A percentile compares a stretch with the other conserved stretches of the same genome.
These are phyloP conservation scores for Herpetomonas muscarum DNA, from an alignment of 208 protist genomes.

Conservation along the genomic window DNA sequence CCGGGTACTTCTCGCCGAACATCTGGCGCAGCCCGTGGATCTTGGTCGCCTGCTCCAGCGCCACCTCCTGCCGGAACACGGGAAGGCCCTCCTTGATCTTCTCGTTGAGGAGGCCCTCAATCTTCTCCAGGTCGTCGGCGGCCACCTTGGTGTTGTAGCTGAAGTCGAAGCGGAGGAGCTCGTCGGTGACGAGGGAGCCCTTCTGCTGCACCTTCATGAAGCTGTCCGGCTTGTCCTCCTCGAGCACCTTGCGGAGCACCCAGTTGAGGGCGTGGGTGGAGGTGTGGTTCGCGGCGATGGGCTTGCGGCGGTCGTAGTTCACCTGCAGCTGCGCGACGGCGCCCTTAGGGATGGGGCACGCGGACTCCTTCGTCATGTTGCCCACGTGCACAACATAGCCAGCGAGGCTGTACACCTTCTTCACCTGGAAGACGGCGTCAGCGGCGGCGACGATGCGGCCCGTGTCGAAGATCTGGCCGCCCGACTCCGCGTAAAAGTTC, in stretches of 20 bases:
- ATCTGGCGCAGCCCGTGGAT: slow-evolving; percentile 90
- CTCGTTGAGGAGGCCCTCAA: slow-evolving; percentile 90
- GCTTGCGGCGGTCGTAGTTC: slow-evolving; percentile 83
- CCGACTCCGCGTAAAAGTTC: slow-evolving; percentile 98
- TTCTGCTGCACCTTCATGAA: slow-evolving; percentile 94
- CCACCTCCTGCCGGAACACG: slow-evolving; percentile 90
- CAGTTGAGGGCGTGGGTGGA: slow-evolving; percentile 98
- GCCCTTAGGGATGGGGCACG: slow-evolving; percentile 57
- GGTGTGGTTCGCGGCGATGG: slow-evolving; percentile 96
- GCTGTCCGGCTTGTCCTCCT: slow-evolving; percentile 74
- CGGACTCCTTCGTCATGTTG: slow-evolving; percentile 56
- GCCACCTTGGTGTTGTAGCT: slow-evolving; percentile 82
- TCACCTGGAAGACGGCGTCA: slow-evolving; percentile 85
- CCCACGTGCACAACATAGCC: slow-evolving; percentile 98
- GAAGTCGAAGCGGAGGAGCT: slow-evolving; percentile 98
- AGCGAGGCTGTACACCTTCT: slow-evolving; percentile 91
- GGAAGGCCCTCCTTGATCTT: slow-evolving; percentile 64
- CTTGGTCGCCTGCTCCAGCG: slow-evolving; percentile 63
- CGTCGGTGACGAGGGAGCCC: slow-evolving; percentile 88
- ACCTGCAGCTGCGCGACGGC: slow-evolving; percentile 79
- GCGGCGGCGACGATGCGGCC: slow-evolving; percentile 79
- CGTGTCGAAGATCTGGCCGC: slow-evolving; percentile 97
- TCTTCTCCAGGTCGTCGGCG: slow-evolving; percentile 73
- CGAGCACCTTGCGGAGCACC: slow-evolving; percentile 90
- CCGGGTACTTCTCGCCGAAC: slow-evolving; percentile 99